Base-by-base conservation (phyloP, 1,139 yeast genomes). In the Debaryomyces singareniensis region DNA sequence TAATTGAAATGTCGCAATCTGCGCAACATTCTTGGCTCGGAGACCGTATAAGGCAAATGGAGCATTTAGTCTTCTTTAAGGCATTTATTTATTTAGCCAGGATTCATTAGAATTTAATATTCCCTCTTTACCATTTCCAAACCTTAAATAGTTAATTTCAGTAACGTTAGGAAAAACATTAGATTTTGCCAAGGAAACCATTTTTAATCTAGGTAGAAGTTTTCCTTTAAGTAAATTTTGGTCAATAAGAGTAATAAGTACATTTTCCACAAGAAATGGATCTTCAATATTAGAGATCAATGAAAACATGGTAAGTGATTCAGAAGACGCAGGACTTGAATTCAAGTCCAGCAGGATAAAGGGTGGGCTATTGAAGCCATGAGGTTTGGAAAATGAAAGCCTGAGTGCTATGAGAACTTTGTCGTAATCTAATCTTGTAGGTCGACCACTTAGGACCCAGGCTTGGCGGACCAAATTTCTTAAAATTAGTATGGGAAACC, bases 151-250 rank as follows among this genome's bases (percentile, higher is more conserved):
- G 29, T 67, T 59, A 4, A 68, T 60, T 2, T 49, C 49, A 35
- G 52, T 61, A 1, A 72, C 58, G 10, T 51, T 45, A 0, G 81
- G 77, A 42, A 76, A 76, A 3, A 70, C 68, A 13, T 61, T 68
- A 2, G 58, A 53, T 39, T 70, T 74, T 27, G 79, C 68, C 20
- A 76, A 45, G 0, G 76, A 64, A 2, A 73, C 57, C 3, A 60
- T 55, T 22, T 66, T 55, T 4, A 59, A 45, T 15, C 67, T 51
- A 2, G 77, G 66, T 5, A 68, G 61, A 1, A 75, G 45, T 35
- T 75, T 75, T 0, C 78, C 81, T 37, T 66, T 69, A 24, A 76
- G 44, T 18, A 74, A 47, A 34, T 70, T 72, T 34, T 71, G 74
- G 40, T 72, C 80, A 20, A 72, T 66, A 14, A 76, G 45, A 3